Evolutionary conservation across 257 asterid genomes (phyloP), one percentile per base, ranked within the genome.

Genomic region (Fraxinus americana): DNA sequence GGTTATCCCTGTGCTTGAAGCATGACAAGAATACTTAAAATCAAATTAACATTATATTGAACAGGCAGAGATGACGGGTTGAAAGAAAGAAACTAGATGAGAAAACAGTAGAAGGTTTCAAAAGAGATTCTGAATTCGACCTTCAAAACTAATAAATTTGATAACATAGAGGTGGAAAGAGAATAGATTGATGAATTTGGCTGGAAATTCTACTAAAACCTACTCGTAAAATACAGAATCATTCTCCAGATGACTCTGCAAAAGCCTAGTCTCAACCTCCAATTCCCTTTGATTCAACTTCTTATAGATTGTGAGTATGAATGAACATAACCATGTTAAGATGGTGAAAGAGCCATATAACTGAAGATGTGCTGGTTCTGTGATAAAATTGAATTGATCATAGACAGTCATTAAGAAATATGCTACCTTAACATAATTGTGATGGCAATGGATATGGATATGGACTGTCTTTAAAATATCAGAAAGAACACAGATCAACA

Each of bases 1-100:
- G 75, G 27, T 48, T 78, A 23, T 34, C 54, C 25, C 71, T 79
- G 54, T 72, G 34, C 48, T 32, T 35, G 16, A 75, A 75, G 65
- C 70, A 45, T 67, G 29, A 57, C 72, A 72, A 74, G 27, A 21
- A 10, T n/a, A 57, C 69, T 12, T 43, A 43, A 66, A 21, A 70
- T 57, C 66, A 61, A 23, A 43, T 50, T 25, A 6, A 39, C 35
- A 71, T 7, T 12, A 0, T 14, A 61, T 23, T 61, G 67, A 63
- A 75, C 48, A 63, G 61, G 43, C 34, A 39, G 48, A 73, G 10
- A 21, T 23, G 41, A 66, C 36, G 75, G 43, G 23, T 38, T 45
- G 65, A 63, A 80, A 80, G 23, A 35, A 35, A 35, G 7, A 23
- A 57, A 57, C 57, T 75, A 29, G 36, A 63, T 32, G 38, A 57